Percentiles rank a stretch among this genome's conserved stretches.
Conservation (phyloP, 345 rosid species). For the Eucalyptus tenuipes region DNA sequence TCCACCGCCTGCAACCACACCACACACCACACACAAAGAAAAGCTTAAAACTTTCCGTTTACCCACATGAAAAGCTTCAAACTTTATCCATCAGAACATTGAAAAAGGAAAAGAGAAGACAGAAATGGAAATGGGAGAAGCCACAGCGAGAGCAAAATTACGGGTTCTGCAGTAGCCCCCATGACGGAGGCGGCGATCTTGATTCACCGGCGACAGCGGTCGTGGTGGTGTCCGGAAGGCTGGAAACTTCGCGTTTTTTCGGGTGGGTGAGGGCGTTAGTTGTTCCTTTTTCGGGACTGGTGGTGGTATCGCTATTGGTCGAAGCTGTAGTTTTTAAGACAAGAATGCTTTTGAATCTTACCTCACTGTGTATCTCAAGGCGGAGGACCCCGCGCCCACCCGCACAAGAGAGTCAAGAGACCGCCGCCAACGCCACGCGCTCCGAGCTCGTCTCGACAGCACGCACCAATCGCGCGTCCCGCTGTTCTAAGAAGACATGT, state of each 20-base stretch:
- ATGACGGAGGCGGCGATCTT: not conserved
- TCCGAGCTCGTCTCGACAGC: not conserved
- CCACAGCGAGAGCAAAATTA: not conserved
- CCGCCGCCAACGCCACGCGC: not conserved
- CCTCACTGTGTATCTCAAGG: not conserved
- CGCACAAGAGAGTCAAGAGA: fast-evolving
- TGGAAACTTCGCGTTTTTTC: not conserved
- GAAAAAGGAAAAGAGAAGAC: not conserved
- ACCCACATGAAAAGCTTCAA: not conserved
- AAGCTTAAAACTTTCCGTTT: not conserved
- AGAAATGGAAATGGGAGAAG: not conserved
- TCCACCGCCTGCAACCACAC: slow-evolving; percentile 4
- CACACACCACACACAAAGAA: not conserved
- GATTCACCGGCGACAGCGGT: slow-evolving; percentile 10
- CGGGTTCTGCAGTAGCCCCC: not conserved
- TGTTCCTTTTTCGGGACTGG: not conserved
- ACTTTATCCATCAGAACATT: not conserved
- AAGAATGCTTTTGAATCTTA: not conserved
- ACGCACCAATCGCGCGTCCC: not conserved
- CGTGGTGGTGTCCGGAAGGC: not conserved
- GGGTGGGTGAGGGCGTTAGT: not conserved
- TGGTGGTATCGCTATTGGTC: not conserved
- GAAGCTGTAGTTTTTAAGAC: not conserved
- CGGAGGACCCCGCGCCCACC: not conserved
- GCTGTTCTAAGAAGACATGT: not conserved